phyloP scores from a whole-genome alignment of 257 asterid species.

The Salvia rosmarinus region DNA sequence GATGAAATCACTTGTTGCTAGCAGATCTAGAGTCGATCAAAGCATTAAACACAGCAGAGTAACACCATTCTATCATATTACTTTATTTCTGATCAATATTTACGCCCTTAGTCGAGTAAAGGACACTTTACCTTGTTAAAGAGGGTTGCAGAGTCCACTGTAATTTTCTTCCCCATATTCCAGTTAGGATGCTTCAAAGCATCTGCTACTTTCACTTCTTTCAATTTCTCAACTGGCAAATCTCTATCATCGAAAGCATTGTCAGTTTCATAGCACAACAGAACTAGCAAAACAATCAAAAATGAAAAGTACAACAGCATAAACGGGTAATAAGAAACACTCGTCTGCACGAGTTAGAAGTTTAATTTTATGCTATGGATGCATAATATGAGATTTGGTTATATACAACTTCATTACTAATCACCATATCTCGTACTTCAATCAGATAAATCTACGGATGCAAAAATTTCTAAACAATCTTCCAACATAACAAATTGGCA shows the following conservation, averaged over 20 bases:
- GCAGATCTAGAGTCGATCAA: too few relatives aligned
- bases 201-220: slow-evolving; percentile 96
- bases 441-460: slow-evolving; percentile 1
- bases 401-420: not conserved
- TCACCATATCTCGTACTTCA: not conserved
- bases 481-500: not conserved
- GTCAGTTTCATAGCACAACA: slow-evolving; percentile 4
- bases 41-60: too few relatives aligned
- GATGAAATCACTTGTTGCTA: slow-evolving; percentile 4
- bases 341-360: not conserved
- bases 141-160: slow-evolving; percentile 98
- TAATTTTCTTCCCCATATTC: slow-evolving; percentile 98
- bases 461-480: not conserved
- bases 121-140: slow-evolving; percentile 97
- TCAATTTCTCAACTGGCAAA: slow-evolving; percentile 87
- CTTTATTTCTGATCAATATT: too few relatives aligned
- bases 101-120: too few relatives aligned
- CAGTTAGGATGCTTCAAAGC: slow-evolving; percentile 99
- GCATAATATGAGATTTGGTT: not conserved
- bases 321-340: not conserved
- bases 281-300: not conserved
- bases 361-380: not conserved
- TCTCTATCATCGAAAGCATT: slow-evolving; percentile 57
- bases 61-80: too few relatives aligned
- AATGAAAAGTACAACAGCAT: not conserved